Percentiles rank a stretch among this genome's conserved stretches.
phyloP scores from a whole-genome alignment of 148 eudicot genomes.

The Chenopodium album region DNA sequence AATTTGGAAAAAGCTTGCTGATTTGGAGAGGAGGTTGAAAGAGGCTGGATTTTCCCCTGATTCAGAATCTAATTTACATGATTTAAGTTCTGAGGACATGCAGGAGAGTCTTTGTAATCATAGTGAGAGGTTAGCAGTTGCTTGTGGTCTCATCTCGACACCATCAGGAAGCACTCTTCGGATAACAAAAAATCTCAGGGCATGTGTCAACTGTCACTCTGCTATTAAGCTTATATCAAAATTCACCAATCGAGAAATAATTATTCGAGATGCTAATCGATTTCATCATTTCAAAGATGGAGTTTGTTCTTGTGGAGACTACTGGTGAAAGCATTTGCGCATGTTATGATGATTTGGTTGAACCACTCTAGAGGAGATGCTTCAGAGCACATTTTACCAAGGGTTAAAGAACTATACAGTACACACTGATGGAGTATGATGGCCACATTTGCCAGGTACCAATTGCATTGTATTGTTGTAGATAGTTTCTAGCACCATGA shows the following conservation, averaged over 20 bases:
- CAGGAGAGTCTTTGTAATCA: constrained; percentile 35
- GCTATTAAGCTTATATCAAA: constrained; percentile 53
- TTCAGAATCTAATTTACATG: constrained; percentile 57
- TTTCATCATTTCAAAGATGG: constrained; percentile 58
- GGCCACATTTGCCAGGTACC: too few relatives aligned
- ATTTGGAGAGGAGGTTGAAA: constrained; percentile 44
- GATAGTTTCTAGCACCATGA: too few relatives aligned
- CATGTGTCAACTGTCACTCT: constrained; percentile 51
- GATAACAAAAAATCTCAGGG: constrained; percentile 48
- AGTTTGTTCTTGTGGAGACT: constrained; percentile 32
- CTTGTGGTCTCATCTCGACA: constrained; percentile 51
- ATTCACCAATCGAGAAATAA: constrained; percentile 35
- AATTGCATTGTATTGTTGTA: too few relatives aligned
- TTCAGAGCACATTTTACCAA: too few relatives aligned
- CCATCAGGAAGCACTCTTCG: constrained; percentile 44
- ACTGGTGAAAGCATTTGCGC: too few relatives aligned
- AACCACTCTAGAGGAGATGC: too few relatives aligned
- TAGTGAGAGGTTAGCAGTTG: constrained; percentile 35
- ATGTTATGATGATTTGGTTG: too few relatives aligned
- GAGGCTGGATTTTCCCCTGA: constrained; percentile 55
- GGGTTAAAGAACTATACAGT: too few relatives aligned
- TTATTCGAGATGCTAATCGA: constrained; percentile 56
- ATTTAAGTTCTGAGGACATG: constrained; percentile 52
- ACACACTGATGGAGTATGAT: too few relatives aligned
- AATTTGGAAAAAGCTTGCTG: neutral